Evolutionary conservation across 208 protist genomes (phyloP), one percentile per base, ranked within the genome.

Genomic region (Leishmania mexicana): DNA sequence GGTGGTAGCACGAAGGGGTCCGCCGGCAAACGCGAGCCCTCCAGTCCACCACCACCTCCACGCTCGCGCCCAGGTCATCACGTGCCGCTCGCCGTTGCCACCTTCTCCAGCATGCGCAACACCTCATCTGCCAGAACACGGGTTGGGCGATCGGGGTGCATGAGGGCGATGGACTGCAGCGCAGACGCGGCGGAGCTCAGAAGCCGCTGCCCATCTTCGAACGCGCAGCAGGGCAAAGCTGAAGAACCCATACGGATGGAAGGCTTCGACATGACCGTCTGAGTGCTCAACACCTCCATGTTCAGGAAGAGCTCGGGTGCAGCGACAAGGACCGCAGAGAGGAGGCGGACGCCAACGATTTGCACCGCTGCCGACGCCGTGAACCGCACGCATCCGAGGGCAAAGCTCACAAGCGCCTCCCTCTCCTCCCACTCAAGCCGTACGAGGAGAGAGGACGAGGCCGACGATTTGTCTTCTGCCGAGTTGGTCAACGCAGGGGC

Each of bases 341-440:
- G 84, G 11, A 96, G 82, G 4, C 90, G 90, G n/a, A 96, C 90
- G 15, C 94, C 94, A 28, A 79, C 79, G 2, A 81, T 82, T 77
- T 97, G 94, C 68, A 97, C 53, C 3, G 74, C 81, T n/a, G 87
- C 75, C 10, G 88, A 88, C 53, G 77, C 85, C 1, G 78, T 67
- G 67, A 92, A 96, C 21, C 89, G 87, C 7, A 90, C 84, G 42
- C 85, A 93, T 19, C 94, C 94, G 0, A 97, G 70, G 1, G 92
- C 81, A 80, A 97, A 97, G 54, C 73, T 81, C 65, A 92, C 47
- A 3, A 97, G 83, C 1, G 94, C 92, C 38, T 85, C 84, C 71
- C 81, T 81, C 51, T 92, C 88, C 24, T 79, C 83, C 35, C 31
- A 70, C 13, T 84, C 74, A 31, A 94, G 74, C 0, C 62, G 17